Evolutionary conservation across 2,329 filamentous ascomycete genomes (phyloP).

Genomic region (Colletotrichum godetiae): DNA sequence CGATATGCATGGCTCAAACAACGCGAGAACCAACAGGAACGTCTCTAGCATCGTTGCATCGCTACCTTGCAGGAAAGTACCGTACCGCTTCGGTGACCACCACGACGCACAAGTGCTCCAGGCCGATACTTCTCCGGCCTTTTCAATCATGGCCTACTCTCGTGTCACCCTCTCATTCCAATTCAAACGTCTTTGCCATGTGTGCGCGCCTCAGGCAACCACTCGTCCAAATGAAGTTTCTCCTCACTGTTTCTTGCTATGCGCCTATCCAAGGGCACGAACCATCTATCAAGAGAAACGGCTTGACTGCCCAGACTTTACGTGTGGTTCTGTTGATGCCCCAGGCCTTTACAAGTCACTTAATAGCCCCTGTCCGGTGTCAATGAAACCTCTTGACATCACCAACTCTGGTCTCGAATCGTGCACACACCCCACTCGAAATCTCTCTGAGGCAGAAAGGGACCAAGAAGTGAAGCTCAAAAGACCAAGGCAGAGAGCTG

Average conservation of each 20-base stretch:
- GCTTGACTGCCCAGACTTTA: background rate
- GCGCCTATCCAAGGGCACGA: background rate
- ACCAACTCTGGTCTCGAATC: conserved; percentile 27
- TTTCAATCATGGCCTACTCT: background rate
- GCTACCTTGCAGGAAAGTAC: conserved; percentile 19
- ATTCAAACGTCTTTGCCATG: conserved; percentile 2
- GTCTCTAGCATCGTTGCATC: conserved; percentile 1
- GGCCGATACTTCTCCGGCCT: conserved; percentile 6
- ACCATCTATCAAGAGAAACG: conserved; percentile 10
- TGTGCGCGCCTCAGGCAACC: conserved; percentile 6
- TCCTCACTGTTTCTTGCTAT: background rate
- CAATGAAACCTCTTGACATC: conserved; percentile 32
- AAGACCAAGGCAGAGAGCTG: conserved; percentile 16
- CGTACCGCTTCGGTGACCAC: conserved; percentile 19
- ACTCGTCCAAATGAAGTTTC: background rate
- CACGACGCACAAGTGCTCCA: conserved; percentile 23
- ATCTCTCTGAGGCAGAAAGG: background rate
- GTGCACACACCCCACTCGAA: conserved; percentile 6
- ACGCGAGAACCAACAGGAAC: conserved; percentile 20
- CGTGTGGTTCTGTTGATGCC: conserved; percentile 2
- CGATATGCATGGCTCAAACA: conserved; percentile 30
- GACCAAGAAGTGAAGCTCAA: background rate
- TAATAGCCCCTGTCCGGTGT: conserved; percentile 16
- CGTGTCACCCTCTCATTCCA: conserved; percentile 7
- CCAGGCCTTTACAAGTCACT: background rate